Evolutionary conservation across 345 rosid species (phyloP).

Genomic region (Odontarrhena argentea): DNA sequence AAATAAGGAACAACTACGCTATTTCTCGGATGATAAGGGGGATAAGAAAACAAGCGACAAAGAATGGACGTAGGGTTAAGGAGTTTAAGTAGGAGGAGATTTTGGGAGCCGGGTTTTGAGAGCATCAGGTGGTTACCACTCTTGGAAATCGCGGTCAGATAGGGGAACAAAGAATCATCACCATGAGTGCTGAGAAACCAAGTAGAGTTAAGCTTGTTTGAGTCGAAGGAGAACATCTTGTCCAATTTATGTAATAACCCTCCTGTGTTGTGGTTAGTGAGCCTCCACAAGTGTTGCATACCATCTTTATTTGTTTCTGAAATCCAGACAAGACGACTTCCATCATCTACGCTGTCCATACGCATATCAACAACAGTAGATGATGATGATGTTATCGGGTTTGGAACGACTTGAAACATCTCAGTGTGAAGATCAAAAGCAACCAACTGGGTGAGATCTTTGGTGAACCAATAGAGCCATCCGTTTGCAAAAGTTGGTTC

Average conservation of each 20-base stretch:
- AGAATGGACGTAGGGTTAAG: not conserved
- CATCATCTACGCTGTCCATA: not conserved
- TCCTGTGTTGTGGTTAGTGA: conserved; percentile 23
- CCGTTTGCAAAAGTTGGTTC: conserved; percentile 13
- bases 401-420: conserved; percentile 4
- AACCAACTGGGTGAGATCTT: not conserved
- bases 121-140: not conserved
- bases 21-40: not conserved
- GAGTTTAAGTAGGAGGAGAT: not conserved
- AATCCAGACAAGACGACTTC: not conserved
- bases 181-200: not conserved
- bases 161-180: not conserved
- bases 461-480: conserved; percentile 10
- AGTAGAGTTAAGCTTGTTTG: not conserved
- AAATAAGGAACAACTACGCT: not conserved
- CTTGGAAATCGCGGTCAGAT: not conserved
- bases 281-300: conserved; percentile 20
- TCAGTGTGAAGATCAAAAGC: conserved; percentile 27
- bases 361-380: not conserved
- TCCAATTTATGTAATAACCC: not conserved
- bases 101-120: not conserved
- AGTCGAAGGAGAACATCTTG: conserved; percentile 10
- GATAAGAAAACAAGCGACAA: not conserved
- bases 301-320: not conserved
- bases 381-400: not conserved